Conservation (phyloP, 2,329 filamentous ascomycete genomes). For the Scedosporium apiospermum region DNA sequence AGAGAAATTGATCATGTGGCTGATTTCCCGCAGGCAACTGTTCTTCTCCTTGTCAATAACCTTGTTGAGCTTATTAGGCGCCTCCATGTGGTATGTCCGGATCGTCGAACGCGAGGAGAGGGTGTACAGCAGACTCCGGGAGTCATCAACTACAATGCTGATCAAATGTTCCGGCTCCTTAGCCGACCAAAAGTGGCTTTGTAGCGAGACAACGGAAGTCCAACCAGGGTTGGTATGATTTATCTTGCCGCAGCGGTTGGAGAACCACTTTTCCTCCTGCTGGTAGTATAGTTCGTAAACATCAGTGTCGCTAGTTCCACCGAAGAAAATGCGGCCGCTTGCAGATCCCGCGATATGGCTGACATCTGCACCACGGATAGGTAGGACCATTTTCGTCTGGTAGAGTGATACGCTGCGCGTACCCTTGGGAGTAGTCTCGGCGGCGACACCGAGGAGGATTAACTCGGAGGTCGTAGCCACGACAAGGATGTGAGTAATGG, state of each 20-base stretch:
- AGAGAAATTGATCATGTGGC: constrained; percentile 73
- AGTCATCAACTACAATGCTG: constrained; percentile 82
- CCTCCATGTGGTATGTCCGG: constrained; percentile 79
- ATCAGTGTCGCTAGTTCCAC: constrained; percentile 70
- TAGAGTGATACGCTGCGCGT: constrained; percentile 70
- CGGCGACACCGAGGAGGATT: constrained; percentile 74
- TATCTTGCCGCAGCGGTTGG: constrained; percentile 74
- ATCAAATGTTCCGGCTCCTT: constrained; percentile 54
- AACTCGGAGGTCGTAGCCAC: constrained; percentile 82
- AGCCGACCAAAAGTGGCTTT: constrained; percentile 39
- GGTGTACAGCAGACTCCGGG: constrained; percentile 79
- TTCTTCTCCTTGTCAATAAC: constrained; percentile 58
- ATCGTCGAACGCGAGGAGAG: constrained; percentile 84
- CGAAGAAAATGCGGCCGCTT: constrained; percentile 88
- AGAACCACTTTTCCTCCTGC: constrained; percentile 96
- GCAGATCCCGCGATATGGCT: constrained; percentile 71
- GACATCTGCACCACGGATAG: constrained; percentile 67
- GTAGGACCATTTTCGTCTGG: constrained; percentile 76
- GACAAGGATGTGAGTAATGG: constrained; percentile 81
- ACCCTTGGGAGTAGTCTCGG: constrained; percentile 57
- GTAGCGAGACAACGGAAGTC: constrained; percentile 49
- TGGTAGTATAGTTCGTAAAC: constrained; percentile 94
- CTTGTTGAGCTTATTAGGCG: constrained; percentile 47
- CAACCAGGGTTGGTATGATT: constrained; percentile 76
- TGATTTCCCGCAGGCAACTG: constrained; percentile 60